Base-by-base conservation (phyloP, 345 rosid genomes). In the Camelina neglecta region DNA sequence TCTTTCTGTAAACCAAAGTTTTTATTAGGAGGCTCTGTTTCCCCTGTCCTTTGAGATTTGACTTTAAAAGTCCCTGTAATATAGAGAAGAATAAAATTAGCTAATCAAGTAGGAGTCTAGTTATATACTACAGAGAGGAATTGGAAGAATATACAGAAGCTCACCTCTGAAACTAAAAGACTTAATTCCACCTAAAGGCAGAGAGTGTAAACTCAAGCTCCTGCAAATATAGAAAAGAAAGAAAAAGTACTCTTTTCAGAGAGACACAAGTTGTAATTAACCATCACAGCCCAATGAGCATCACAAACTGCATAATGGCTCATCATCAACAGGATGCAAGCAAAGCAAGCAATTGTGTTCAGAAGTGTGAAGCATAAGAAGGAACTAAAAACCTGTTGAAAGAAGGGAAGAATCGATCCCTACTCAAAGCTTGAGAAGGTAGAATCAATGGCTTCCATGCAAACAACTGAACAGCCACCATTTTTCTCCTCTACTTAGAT, bases 31-130 rank as follows among this genome's bases (percentile, higher is more conserved):
- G 79, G 75, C 69, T 48, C 50, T 58, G 65, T 63, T 63, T 78
- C 65, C 60, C 41, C 39, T 49, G 67, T 75, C 75, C 76, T 82
- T 65, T 62, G 79, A 75, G 74, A 75, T 71, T 72, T 74, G 73
- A 70, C 84, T 75, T 76, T 81, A 68, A 76, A 57, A 60, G 81
- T 80, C 68, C 79, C 91, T 86, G 79, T 81, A 76, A 51, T 57
- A 24, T 29, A 75, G 51, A 79, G 63, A 71, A 57, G 39, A 73
- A 3, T 0, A n/a, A 24, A 11, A 24, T 42, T 10, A 55, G 33
- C 47, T 47, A 60, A 50, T 41, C 3, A 47, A 57, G 9, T 16
- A 11, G 7, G 38, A 71, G 18, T 48, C 11, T 15, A 13, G 49
- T 51, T 39, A 16, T 65, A 5, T 55, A 11, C 18, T 5, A 65